Evolutionary conservation across 2,329 filamentous ascomycete genomes (phyloP), one percentile per base, ranked within the genome.

Genomic region (Parastagonospora avenae): DNA sequence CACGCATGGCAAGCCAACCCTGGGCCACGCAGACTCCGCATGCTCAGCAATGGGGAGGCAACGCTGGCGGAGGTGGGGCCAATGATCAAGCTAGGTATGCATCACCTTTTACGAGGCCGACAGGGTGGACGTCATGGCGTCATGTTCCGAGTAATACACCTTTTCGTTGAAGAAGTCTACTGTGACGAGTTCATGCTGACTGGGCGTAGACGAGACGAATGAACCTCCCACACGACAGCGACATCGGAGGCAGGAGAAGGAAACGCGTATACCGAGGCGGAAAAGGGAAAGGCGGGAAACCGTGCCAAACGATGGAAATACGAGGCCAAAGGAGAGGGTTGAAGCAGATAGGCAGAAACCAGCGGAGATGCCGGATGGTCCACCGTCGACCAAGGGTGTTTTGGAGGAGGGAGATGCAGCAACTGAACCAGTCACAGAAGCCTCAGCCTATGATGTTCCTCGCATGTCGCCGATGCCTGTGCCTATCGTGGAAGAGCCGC

Each of bases 101-200:
- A 57, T 57, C 57, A 48, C 58, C 55, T 41, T 52, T 24, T 36
- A 48, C 39, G 42, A 38, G 43, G 12, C 44, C 19, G 33, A 10
- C 36, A 42, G 48, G 42, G 3, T 30, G 33, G 40, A 57, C 42
- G 36, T 49, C 42, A 46, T 54, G 48, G 50, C 48, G 48, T 29
- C 42, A 48, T 29, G 50, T 48, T 54, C 54, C 56, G 46, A 64
- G 60, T 67, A 67, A 65, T 67, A 44, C 58, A 48, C 46, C 19
- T 24, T 24, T 24, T 24, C 19, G 19, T 24, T 24, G 19, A 24
- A 24, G 19, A 24, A 24, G 3, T 24, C 3, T 24, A 24, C 19
- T 24, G 19, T 24, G 5, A 24, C 19, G 19, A 3, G 19, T 24
- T 24, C 3, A 24, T 24, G 19, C 19, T 24, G 19, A 24, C 19